These are phyloP conservation scores for Tylopilus sp. DNA, from an alignment of 768 basidiomycete species.

Conservation along the genomic window DNA sequence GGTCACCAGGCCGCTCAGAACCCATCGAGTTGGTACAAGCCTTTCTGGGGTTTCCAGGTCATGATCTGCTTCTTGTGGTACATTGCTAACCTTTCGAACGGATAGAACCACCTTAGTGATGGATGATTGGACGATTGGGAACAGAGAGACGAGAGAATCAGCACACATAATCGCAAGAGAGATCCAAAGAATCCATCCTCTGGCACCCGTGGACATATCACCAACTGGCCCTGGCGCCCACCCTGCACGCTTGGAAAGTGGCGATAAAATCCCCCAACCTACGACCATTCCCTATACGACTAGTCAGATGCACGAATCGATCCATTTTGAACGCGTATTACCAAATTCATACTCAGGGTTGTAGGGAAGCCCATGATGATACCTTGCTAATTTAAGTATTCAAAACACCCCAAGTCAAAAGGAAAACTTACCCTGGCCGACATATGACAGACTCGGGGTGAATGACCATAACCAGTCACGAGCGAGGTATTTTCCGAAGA, in stretches of 20 bases:
- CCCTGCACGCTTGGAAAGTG: conserved; percentile 71
- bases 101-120: conserved; percentile 33
- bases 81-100: conserved; percentile 25
- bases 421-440: conserved; percentile 69
- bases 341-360: conserved; percentile 89
- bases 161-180: conserved; percentile 95
- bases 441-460: conserved; percentile 86
- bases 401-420: not conserved
- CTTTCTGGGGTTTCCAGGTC: conserved; percentile 78
- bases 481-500: conserved; percentile 82
- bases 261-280: conserved; percentile 94
- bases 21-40: conserved; percentile 81
- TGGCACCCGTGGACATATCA: conserved; percentile 83
- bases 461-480: conserved; percentile 92
- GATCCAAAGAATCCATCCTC: conserved; percentile 97
- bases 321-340: conserved; percentile 27
- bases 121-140: conserved; percentile 67
- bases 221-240: conserved; percentile 95
- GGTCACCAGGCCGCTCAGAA: conserved; percentile 56
- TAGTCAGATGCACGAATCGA: conserved; percentile 1
- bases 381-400: conserved; percentile 40
- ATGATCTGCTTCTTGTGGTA: conserved; percentile 36
- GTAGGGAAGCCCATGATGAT: conserved; percentile 99
- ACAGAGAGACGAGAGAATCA: conserved; percentile 82
- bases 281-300: conserved; percentile 81